Evolutionary conservation across 345 rosid genomes (phyloP).

Genomic region (Atalantia buxifolia): DNA sequence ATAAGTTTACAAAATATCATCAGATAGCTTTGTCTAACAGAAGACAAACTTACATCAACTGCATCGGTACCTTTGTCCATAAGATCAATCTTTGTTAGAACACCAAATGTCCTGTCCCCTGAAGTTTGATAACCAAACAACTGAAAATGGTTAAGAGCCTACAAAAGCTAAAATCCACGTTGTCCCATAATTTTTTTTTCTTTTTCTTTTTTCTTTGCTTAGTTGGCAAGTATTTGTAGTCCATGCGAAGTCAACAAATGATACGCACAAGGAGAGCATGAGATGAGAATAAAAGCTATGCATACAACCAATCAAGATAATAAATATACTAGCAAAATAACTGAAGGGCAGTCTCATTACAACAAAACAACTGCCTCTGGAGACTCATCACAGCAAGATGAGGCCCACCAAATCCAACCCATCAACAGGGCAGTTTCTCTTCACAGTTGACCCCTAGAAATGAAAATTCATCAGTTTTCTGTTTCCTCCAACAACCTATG

Average conservation of each 20-base stretch:
- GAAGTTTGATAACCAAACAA: constrained; percentile 25
- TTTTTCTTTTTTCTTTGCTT: not conserved
- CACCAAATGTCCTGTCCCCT: constrained; percentile 94
- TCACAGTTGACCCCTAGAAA: not conserved
- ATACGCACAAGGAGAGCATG: not conserved
- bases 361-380: not conserved
- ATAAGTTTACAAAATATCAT: not conserved
- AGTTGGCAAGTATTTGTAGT: not conserved
- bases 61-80: constrained; percentile 98
- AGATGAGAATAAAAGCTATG: not conserved
- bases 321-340: not conserved
- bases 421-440: not conserved
- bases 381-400: not conserved
- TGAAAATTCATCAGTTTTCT: not conserved
- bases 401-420: not conserved
- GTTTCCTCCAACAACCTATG: not conserved
- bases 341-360: not conserved
- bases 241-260: not conserved
- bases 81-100: constrained; percentile 86
- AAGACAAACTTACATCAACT: constrained; percentile 74
- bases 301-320: not conserved
- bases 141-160: not conserved
- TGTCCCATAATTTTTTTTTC: not conserved
- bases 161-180: not conserved
- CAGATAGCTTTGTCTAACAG: not conserved